Conservation (phyloP, 371 early-diverging fungal species). For the Lichtheimia ramosa region DNA sequence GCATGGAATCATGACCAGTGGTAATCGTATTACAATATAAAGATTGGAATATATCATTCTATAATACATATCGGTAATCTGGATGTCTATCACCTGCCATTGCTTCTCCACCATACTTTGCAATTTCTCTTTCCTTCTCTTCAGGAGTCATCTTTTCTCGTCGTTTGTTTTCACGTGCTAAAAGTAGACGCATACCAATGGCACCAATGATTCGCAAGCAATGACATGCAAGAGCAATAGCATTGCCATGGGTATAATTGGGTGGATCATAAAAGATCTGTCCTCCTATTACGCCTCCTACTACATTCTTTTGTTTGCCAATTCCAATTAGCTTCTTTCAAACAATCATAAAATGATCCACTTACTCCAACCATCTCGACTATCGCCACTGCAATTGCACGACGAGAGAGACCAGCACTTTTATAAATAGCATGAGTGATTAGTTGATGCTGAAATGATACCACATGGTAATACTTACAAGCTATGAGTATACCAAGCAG, state of each 20-base stretch:
- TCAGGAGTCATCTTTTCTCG: slow-evolving; percentile 18
- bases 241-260: slow-evolving; percentile 16
- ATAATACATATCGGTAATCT: slow-evolving; percentile 37
- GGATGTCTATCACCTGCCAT: slow-evolving; percentile 48
- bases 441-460: no score
- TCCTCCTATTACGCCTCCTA: slow-evolving; percentile 39
- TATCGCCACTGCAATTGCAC: slow-evolving; percentile 34
- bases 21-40: no score
- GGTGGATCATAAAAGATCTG: slow-evolving; percentile 30
- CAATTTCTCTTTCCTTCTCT: slow-evolving; percentile 15
- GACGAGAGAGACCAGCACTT: slow-evolving; percentile 30
- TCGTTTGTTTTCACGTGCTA: slow-evolving; percentile 26
- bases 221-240: slow-evolving; percentile 17
- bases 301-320: neutral
- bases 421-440: no score
- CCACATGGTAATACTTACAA: slow-evolving; percentile 2
- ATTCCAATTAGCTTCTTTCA: no score
- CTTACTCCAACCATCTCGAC: slow-evolving; percentile 32
- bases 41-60: neutral
- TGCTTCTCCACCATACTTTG: slow-evolving; percentile 32
- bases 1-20: no score
- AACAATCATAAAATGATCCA: no score
- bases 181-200: slow-evolving; percentile 18
- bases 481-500: slow-evolving; percentile 40
- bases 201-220: slow-evolving; percentile 21